Evolutionary conservation across 257 asterid species (phyloP).

Genomic region (Forsythia suspensa): DNA sequence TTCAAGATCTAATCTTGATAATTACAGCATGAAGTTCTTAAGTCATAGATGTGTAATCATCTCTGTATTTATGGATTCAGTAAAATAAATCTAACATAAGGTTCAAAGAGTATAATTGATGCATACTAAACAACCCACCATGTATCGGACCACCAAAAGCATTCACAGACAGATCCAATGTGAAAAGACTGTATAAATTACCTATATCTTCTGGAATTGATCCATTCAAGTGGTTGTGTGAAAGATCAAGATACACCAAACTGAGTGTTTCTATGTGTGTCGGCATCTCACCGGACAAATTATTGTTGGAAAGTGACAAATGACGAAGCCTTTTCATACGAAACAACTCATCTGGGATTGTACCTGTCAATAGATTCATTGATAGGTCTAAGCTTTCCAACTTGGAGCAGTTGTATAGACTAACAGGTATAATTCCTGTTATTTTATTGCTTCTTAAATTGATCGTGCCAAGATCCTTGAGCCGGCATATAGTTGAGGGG

Average conservation of each 20-base stretch:
- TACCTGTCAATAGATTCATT: slow-evolving; percentile 20
- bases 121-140: slow-evolving; percentile 21
- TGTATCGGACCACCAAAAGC: slow-evolving; percentile 32
- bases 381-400: slow-evolving; percentile 27
- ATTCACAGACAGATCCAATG: slow-evolving; percentile 32
- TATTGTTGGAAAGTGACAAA: slow-evolving; percentile 23
- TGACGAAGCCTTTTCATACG: neutral
- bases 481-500: slow-evolving; percentile 28
- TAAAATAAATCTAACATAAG: neutral
- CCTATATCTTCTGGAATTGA: slow-evolving; percentile 31
- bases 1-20: too few relatives aligned
- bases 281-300: slow-evolving; percentile 29
- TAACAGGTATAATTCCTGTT: slow-evolving; percentile 23
- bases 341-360: slow-evolving; percentile 37
- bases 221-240: slow-evolving; percentile 31
- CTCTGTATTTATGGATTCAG: too few relatives aligned
- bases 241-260: slow-evolving; percentile 24
- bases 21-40: too few relatives aligned
- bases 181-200: slow-evolving; percentile 19
- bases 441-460: slow-evolving; percentile 21
- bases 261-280: neutral
- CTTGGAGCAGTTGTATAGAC: slow-evolving; percentile 16
- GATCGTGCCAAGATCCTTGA: slow-evolving; percentile 14
- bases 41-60: too few relatives aligned
- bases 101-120: neutral